phyloP scores from a whole-genome alignment of 495 filamentous ascomycete genomes.

The Xylaria venustula region DNA sequence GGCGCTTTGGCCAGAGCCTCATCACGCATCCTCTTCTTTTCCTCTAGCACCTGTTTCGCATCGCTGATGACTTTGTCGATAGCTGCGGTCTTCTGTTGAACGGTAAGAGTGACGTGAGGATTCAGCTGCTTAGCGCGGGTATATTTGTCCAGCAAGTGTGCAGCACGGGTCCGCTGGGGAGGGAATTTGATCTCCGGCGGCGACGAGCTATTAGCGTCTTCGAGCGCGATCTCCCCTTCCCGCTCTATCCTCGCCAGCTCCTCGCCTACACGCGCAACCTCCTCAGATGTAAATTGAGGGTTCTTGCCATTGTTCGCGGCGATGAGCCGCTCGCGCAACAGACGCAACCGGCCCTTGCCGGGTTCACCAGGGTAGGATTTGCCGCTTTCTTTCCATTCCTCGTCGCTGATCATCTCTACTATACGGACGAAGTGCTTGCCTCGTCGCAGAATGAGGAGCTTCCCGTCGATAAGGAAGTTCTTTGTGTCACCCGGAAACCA shows the following conservation, averaged over 20 bases:
- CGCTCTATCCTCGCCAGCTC: constrained; percentile 22
- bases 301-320: constrained; percentile 9
- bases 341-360: constrained; percentile 35
- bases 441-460: constrained; percentile 65
- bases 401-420: constrained; percentile 68
- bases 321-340: constrained; percentile 25
- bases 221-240: constrained; percentile 14
- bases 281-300: not conserved
- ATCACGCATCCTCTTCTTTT: not conserved
- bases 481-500: constrained; percentile 57
- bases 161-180: not conserved
- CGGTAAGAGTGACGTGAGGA: not conserved
- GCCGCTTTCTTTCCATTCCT: constrained; percentile 55
- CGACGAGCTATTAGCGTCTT: not conserved
- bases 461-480: constrained; percentile 62
- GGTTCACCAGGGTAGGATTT: constrained; percentile 44
- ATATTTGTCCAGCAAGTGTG: not conserved
- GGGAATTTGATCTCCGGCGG: constrained; percentile 11
- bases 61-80: constrained; percentile 19
- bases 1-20: not conserved
- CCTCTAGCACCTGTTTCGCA: not conserved
- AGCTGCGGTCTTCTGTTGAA: constrained; percentile 14
- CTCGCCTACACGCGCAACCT: constrained; percentile 16
- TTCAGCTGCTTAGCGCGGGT: not conserved
- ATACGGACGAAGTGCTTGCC: constrained; percentile 82